Base-by-base conservation (phyloP, 495 filamentous ascomycete genomes). In the Hapsidospora chrysogenum region DNA sequence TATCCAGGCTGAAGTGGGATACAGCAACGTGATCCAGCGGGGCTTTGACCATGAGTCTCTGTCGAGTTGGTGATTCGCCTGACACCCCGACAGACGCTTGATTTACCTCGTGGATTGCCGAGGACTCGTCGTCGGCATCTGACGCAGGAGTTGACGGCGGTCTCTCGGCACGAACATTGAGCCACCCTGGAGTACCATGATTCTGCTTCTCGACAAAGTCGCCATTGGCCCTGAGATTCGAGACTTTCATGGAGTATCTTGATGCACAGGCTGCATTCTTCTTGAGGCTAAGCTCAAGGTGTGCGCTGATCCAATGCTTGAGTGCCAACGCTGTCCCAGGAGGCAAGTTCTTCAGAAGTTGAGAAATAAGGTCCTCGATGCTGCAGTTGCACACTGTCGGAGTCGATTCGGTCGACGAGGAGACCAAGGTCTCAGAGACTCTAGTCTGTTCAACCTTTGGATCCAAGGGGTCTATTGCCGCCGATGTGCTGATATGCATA, bases 261-360 rank as follows among this genome's bases (percentile, higher is more conserved):
- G 17, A 14, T 13, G 6, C 9, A 8, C 18, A 13, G 15, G 9
- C 18, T 0, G 2, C 17, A 14, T 33, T 21, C 15, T 14, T 22
- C n/a, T 21, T 13, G 6, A 14, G 15, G 23, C n/a, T 26, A 7
- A 7, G 4, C 14, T 33, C 31, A 33, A 22, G 16, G 9, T 33
- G 1, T 4, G 2, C 31, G 9, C 23, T 21, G 8, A 18, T 21
- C 2, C 18, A 33, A 11, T 21, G 31, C 18, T 33, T 33, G 13
- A 14, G 10, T 9, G 31, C 31, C 17, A 21, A 18, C 28, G 47
- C 45, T 13, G 61, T 57, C 19, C 66, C 23, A 15, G 58, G 48
- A n/a, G 62, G 63, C 18, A 66, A 41, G 19, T 59, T 53, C 39
- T 67, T 66, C 60, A 68, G 65, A 26, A 68, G 46, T 38, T 58